A percentile compares a stretch with the other conserved stretches of the same genome.
Evolutionary conservation across 257 asterid species (phyloP).

Genomic region (Solanum dulcamara): DNA sequence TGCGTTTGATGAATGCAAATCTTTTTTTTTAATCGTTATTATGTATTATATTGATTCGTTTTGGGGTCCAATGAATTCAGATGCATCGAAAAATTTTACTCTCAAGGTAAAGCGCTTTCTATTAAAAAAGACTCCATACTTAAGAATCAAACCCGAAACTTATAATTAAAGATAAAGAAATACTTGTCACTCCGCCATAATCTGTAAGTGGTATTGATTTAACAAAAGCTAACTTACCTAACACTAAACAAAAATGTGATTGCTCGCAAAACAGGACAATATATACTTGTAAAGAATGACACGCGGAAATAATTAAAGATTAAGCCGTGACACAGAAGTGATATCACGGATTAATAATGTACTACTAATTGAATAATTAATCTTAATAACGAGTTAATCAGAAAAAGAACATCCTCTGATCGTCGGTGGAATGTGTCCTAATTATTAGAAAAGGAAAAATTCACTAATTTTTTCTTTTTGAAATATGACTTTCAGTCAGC

Average conservation of each 20-base stretch:
- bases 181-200: too few relatives aligned
- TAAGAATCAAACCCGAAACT: neutral
- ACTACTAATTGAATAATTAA: neutral
- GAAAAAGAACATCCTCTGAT: neutral
- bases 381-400: neutral
- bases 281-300: neutral
- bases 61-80: too few relatives aligned
- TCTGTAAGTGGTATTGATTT: too few relatives aligned
- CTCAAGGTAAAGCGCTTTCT: accelerated
- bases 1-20: neutral
- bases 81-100: neutral
- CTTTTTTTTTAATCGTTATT: neutral
- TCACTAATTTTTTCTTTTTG: neutral
- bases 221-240: neutral
- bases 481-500: neutral
- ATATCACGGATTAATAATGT: neutral
- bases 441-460: neutral
- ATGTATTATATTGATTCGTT: neutral
- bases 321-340: neutral
- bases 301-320: neutral
- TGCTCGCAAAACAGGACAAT: neutral
- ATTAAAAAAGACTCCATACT: neutral
- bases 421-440: neutral
- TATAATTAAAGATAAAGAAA: neutral
- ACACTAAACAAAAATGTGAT: neutral